A percentile compares a stretch with the other conserved stretches of the same genome.
Evolutionary conservation across 2,329 filamentous ascomycete genomes (phyloP).

Genomic region (Apiospora sp.): DNA sequence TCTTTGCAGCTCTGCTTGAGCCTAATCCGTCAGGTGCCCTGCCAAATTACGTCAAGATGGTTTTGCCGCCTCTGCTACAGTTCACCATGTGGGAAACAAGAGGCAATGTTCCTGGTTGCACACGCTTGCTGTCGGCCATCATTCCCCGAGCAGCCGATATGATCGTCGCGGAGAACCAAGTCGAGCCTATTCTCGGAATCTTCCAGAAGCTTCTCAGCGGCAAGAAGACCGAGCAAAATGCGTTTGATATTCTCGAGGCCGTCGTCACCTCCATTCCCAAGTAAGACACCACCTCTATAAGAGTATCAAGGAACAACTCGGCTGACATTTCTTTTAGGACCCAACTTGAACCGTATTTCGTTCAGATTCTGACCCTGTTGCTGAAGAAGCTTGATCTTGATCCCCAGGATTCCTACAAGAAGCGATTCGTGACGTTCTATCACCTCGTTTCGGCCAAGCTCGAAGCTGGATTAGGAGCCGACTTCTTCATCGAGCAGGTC

Average conservation of each 20-base stretch:
- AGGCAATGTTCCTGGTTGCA: constrained; percentile 91
- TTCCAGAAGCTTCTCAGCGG: constrained; percentile 88
- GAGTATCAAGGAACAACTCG: constrained; percentile 26
- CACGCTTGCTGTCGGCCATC: constrained; percentile 83
- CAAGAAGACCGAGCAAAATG: constrained; percentile 85
- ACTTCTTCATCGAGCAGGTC: constrained; percentile 89
- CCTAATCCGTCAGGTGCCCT: constrained; percentile 81
- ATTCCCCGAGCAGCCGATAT: constrained; percentile 78
- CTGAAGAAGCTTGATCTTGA: constrained; percentile 77
- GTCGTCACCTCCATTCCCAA: constrained; percentile 77
- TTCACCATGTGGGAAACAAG: constrained; percentile 90
- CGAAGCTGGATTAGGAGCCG: constrained; percentile 84
- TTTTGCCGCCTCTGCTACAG: constrained; percentile 80
- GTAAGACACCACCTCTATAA: constrained; percentile 54
- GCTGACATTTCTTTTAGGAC: constrained; percentile 49
- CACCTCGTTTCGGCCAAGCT: constrained; percentile 84
- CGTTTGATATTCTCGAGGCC: constrained; percentile 89
- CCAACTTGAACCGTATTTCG: constrained; percentile 78
- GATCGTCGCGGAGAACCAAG: constrained; percentile 80
- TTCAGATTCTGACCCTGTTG: constrained; percentile 80
- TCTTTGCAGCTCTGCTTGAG: constrained; percentile 90
- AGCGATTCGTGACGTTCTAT: constrained; percentile 92
- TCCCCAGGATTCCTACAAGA: constrained; percentile 79
- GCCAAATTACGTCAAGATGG: constrained; percentile 79
- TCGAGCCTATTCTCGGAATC: constrained; percentile 90